phyloP scores from a whole-genome alignment of 164 flowering plant genomes.

The Cinnamomum chago region DNA sequence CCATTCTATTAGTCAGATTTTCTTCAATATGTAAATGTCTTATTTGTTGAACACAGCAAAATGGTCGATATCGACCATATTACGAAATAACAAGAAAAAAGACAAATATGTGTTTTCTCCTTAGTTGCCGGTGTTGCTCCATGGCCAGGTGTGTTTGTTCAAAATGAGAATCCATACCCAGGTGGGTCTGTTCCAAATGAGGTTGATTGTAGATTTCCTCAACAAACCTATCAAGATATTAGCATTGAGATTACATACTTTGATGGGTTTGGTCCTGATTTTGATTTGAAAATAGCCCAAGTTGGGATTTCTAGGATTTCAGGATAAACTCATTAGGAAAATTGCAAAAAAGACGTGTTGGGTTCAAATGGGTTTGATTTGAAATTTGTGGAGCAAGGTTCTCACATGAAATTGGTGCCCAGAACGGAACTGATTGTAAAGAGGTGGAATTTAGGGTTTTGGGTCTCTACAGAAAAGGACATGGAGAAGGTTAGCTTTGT shows the following conservation, averaged over 20 bases:
- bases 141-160: too few relatives aligned
- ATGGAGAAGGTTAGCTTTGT: conserved; percentile 55
- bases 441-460: neutral
- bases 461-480: conserved; percentile 32
- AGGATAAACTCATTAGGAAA: conserved; percentile 12
- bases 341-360: conserved; percentile 5
- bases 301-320: neutral
- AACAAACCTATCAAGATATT: neutral
- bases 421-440: conserved; percentile 5
- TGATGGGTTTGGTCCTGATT: neutral
- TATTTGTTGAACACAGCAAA: too few relatives aligned
- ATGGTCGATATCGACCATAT: too few relatives aligned
- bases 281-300: conserved; percentile 8
- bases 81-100: too few relatives aligned
- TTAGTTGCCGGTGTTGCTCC: too few relatives aligned
- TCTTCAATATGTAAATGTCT: too few relatives aligned
- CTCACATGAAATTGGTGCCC: neutral
- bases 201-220: neutral
- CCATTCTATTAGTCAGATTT: too few relatives aligned
- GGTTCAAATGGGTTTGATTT: neutral
- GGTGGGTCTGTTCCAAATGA: too few relatives aligned
- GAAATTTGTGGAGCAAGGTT: neutral
- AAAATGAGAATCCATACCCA: too few relatives aligned
- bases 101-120: too few relatives aligned
- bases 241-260: conserved; percentile 4